Conservation (phyloP, 805 yeast species). For the Candida corydali region DNA sequence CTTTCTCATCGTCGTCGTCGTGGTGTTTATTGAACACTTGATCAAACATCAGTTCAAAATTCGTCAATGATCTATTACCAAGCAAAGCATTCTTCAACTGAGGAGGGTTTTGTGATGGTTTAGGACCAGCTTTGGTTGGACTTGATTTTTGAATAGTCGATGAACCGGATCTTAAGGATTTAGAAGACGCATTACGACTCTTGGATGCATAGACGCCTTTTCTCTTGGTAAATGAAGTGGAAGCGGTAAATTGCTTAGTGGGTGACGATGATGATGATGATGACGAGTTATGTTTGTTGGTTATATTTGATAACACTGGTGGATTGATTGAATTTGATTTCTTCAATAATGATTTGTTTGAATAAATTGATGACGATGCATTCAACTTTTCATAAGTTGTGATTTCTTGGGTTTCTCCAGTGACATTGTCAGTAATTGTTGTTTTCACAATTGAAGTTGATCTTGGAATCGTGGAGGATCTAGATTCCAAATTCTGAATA, state of each 20-base stretch:
- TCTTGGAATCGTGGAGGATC: conserved; percentile 31
- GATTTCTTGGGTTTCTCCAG: conserved; percentile 18
- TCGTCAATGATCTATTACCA: conserved; percentile 22
- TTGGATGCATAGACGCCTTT: conserved; percentile 15
- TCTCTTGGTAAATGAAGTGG: conserved; percentile 35
- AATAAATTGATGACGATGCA: conserved; percentile 18
- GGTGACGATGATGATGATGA: too few species aligned
- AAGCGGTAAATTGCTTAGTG: conserved; percentile 30
- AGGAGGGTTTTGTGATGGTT: conserved; percentile 15
- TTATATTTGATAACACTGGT: conserved; percentile 27
- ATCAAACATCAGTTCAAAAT: conserved; percentile 29
- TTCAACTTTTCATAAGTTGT: conserved; percentile 19
- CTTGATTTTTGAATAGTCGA: conserved; percentile 1
- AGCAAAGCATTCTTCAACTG: conserved; percentile 13
- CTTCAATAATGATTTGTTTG: conserved; percentile 14
- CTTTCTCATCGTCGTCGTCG: conserved; percentile 11
- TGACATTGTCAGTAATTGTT: conserved; percentile 26
- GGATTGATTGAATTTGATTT: not conserved
- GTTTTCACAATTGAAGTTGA: conserved; percentile 40
- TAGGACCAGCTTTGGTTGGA: conserved; percentile 9
- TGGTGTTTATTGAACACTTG: conserved; percentile 29
- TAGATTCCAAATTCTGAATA: conserved; percentile 18
- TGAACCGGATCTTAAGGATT: conserved; percentile 9
- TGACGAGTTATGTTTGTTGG: conserved; percentile 19
- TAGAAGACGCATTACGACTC: conserved; percentile 4